Evolutionary conservation across 495 filamentous ascomycete species (phyloP).

Genomic region (Penicillium robsamsonii): DNA sequence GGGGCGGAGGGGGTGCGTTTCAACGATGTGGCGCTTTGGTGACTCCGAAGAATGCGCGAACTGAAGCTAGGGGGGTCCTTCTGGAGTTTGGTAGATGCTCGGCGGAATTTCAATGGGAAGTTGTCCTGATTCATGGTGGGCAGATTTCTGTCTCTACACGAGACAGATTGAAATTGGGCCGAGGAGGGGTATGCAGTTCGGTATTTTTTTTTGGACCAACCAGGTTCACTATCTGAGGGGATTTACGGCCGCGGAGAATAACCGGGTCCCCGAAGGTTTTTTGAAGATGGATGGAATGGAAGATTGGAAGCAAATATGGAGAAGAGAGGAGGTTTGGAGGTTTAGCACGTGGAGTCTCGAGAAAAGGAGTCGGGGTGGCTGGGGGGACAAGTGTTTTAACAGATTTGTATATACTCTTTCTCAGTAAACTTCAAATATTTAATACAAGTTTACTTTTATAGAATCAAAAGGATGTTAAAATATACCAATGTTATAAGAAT

Average conservation of each 20-base stretch:
- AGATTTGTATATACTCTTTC: not conserved
- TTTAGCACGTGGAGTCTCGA: slow-evolving; percentile 24
- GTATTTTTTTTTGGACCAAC: slow-evolving; percentile 8
- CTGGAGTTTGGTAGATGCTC: slow-evolving; percentile 48
- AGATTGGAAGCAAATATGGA: slow-evolving; percentile 6
- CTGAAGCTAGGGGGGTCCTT: slow-evolving; percentile 48
- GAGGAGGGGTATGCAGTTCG: slow-evolving; percentile 25
- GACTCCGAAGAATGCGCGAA: slow-evolving; percentile 45
- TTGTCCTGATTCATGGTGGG: slow-evolving; percentile 46
- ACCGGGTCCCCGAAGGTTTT: slow-evolving; percentile 8
- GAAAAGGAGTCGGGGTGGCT: slow-evolving; percentile 23
- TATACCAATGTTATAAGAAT: slow-evolving; percentile 5
- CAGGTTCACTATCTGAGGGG: slow-evolving; percentile 5
- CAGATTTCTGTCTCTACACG: slow-evolving; percentile 25
- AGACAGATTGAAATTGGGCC: slow-evolving; percentile 35
- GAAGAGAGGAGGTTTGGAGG: slow-evolving; percentile 9
- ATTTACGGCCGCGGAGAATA: slow-evolving; percentile 8
- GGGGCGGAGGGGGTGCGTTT: slow-evolving; percentile 71
- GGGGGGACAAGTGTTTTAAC: slow-evolving; percentile 7
- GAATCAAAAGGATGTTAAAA: not conserved
- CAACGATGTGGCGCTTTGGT: slow-evolving; percentile 50
- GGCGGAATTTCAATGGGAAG: slow-evolving; percentile 49
- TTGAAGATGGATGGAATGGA: not conserved
- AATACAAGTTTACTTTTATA: not conserved
- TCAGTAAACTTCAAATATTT: not conserved